These are phyloP conservation scores for Eremothecium gossypii DNA, from an alignment of 1,139 yeast species.

Conservation along the genomic window DNA sequence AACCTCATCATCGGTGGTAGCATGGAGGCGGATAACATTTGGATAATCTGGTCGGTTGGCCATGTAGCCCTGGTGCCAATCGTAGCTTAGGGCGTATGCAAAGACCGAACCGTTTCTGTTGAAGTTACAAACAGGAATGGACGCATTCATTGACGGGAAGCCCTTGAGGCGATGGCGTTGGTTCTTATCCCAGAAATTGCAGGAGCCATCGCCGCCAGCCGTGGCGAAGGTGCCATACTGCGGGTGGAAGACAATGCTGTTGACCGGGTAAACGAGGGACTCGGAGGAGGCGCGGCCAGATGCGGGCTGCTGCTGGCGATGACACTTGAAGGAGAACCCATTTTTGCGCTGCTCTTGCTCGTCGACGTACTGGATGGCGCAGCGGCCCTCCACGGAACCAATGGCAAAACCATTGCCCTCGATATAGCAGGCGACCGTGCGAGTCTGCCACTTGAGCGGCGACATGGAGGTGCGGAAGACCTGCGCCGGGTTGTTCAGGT, in stretches of 20 bases:
- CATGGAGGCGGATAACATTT: slow-evolving; percentile 69
- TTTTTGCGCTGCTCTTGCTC: slow-evolving; percentile 62
- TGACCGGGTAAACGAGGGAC: slow-evolving; percentile 64
- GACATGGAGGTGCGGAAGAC: slow-evolving; percentile 67
- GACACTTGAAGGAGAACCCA: slow-evolving; percentile 92
- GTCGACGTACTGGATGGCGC: slow-evolving; percentile 92
- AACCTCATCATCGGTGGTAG: slow-evolving; percentile 77
- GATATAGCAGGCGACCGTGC: slow-evolving; percentile 74
- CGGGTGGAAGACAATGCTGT: slow-evolving; percentile 82
- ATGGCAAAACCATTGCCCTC: slow-evolving; percentile 88
- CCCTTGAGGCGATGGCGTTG: slow-evolving; percentile 81
- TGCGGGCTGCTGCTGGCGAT: slow-evolving; percentile 44
- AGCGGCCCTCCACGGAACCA: slow-evolving; percentile 92
- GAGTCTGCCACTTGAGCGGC: slow-evolving; percentile 89
- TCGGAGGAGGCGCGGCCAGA: slow-evolving; percentile 31
- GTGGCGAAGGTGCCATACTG: slow-evolving; percentile 84
- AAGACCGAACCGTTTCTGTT: slow-evolving; percentile 75
- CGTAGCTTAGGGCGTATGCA: slow-evolving; percentile 90
- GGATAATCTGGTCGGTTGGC: slow-evolving; percentile 72
- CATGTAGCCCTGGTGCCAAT: slow-evolving; percentile 87
- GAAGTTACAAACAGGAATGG: slow-evolving; percentile 73
- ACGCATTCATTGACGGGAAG: slow-evolving; percentile 60
- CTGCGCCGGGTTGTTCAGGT: slow-evolving; percentile 73
- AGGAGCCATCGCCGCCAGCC: slow-evolving; percentile 91
- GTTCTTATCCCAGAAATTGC: slow-evolving; percentile 95